phyloP scores from a whole-genome alignment of 495 filamentous ascomycete genomes.

The Collariella sp. region DNA sequence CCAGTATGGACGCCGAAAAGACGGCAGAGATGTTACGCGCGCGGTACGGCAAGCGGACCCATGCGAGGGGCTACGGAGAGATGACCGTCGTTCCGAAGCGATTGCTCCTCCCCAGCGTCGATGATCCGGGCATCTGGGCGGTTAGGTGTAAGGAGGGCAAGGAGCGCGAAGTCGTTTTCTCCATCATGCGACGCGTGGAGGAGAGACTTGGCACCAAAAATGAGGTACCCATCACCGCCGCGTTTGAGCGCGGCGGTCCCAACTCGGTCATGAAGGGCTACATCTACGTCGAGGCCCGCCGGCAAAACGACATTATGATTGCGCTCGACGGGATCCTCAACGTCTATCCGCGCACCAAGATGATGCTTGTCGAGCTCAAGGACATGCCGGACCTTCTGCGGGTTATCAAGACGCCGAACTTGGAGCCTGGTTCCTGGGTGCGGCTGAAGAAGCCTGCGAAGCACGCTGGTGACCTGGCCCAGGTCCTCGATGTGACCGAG shows the following conservation, averaged over 20 bases:
- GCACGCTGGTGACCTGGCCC: conserved; percentile 83
- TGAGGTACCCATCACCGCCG: conserved; percentile 70
- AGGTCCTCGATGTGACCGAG: conserved; percentile 85
- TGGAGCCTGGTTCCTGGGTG: conserved; percentile 85
- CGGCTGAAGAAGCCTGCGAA: conserved; percentile 72
- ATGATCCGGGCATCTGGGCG: conserved; percentile 95
- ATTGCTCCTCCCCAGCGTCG: conserved; percentile 81
- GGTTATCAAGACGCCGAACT: conserved; percentile 73
- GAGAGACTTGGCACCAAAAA: conserved; percentile 65
- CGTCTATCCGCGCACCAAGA: conserved; percentile 70
- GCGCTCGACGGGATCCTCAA: conserved; percentile 76
- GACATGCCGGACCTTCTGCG: conserved; percentile 96
- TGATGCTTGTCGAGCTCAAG: conserved; percentile 84
- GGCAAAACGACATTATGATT: conserved; percentile 74
- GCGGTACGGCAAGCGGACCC: conserved; percentile 59
- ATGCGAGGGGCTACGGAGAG: conserved; percentile 42
- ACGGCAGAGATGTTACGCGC: conserved; percentile 78
- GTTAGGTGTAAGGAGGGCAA: conserved; percentile 90
- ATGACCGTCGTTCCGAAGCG: conserved; percentile 73
- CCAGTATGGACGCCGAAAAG: conserved; percentile 84
- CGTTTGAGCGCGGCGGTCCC: conserved; percentile 77
- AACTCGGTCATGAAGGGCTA: conserved; percentile 73
- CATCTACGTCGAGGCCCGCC: conserved; percentile 86
- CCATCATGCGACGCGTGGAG: conserved; percentile 78
- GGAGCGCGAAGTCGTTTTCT: conserved; percentile 80